These are phyloP conservation scores for Crithidia thermophila DNA, from an alignment of 208 protist species.

Conservation along the genomic window DNA sequence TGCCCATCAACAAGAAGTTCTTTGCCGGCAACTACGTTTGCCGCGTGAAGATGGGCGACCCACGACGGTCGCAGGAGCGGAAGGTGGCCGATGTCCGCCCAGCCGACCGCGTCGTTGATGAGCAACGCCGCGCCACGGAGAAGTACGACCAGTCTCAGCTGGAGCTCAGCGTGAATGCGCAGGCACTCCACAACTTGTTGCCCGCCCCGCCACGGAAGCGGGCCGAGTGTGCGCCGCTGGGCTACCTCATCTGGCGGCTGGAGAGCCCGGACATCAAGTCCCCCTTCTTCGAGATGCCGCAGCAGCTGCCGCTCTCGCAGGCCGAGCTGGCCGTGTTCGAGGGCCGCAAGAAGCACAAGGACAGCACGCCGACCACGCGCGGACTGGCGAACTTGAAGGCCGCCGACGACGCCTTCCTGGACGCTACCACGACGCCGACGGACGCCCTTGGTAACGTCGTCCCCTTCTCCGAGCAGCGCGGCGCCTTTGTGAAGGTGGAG, in stretches of 20 bases:
- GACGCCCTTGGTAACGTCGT: constrained; percentile 48
- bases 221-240: constrained; percentile 48
- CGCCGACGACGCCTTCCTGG: constrained; percentile 42
- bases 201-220: constrained; percentile 36
- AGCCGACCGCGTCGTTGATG: constrained; percentile 40
- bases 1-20: constrained; percentile 56
- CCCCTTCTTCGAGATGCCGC: constrained; percentile 56
- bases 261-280: constrained; percentile 34
- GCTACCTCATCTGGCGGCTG: constrained; percentile 64
- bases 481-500: constrained; percentile 62
- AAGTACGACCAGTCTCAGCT: constrained; percentile 54
- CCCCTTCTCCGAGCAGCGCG: constrained; percentile 55
- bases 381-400: constrained; percentile 27
- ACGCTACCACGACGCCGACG: constrained; percentile 13
- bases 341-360: constrained; percentile 19
- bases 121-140: constrained; percentile 38
- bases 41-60: constrained; percentile 71
- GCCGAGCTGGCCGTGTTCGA: constrained; percentile 49
- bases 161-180: constrained; percentile 60
- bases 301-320: constrained; percentile 52
- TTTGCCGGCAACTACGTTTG: constrained; percentile 64
- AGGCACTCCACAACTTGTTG: constrained; percentile 59
- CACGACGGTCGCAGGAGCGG: constrained; percentile 62
- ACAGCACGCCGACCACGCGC: constrained; percentile 14
- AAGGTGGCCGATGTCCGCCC: constrained; percentile 40